phyloP scores from a whole-genome alignment of 2,329 filamentous ascomycete species.

The Pyricularia pennisetigena region DNA sequence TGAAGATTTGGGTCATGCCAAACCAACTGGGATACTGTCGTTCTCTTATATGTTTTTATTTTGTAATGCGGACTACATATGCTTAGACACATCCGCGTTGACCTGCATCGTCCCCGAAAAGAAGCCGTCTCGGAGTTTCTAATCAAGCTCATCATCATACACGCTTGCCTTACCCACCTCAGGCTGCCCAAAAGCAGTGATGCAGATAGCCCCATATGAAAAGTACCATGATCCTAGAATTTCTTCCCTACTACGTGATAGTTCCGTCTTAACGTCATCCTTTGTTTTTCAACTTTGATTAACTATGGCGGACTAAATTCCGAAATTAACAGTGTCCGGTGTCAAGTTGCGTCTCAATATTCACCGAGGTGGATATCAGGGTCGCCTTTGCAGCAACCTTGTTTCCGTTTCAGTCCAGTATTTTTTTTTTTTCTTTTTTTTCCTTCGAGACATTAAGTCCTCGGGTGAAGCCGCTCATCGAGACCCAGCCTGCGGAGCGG shows the following conservation, averaged over 20 bases:
- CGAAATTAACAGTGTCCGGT: background rate
- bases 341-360: background rate
- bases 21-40: background rate
- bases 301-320: background rate
- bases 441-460: background rate
- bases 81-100: background rate
- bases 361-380: background rate
- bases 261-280: background rate
- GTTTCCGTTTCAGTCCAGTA: background rate
- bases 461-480: background rate
- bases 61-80: background rate
- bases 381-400: background rate
- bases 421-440: too few species aligned
- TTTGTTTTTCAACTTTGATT: background rate
- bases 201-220: background rate
- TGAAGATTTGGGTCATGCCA: background rate
- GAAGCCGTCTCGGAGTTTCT: background rate
- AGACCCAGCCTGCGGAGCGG: background rate
- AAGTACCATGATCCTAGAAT: background rate
- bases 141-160: background rate
- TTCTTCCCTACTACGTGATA: too few species aligned
- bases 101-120: background rate
- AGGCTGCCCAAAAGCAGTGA: background rate
- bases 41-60: background rate
- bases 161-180: background rate